Evolutionary conservation across 805 yeast species (phyloP), one percentile per base, ranked within the genome.

Genomic region (Candida oleophila): DNA sequence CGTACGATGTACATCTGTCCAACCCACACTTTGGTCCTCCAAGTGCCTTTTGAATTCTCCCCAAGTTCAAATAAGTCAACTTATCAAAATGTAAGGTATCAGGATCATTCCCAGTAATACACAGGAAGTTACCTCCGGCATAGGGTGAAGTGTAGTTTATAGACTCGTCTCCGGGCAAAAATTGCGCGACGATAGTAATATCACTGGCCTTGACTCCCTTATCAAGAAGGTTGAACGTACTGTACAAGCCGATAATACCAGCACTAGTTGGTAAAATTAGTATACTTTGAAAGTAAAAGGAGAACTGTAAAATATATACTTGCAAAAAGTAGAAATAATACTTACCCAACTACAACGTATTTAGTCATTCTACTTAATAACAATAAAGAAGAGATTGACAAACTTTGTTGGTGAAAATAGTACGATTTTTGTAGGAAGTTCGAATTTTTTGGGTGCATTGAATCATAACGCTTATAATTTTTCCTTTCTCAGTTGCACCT

Each of bases 81-180:
- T 74, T 74, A 57, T 85, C 91, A 54, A 69, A 81, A 3, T 58
- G 59, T 43, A 83, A 55, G 0, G 68, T 62, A 3, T 54, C 55
- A 1, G 56, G 52, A 39, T 82, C 87, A 49, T 76, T 73, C 2
- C 83, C 86, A 0, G 87, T 76, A 41, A 85, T 83, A 39, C 70
- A 52, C 16, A 66, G 62, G 50, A 73, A 61, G 61, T 64, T 55
- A 5, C 69, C 69, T 4, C 74, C 76, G 0, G 96, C 96, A 78
- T 85, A 85, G 0, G 96, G 96, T 0, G 91, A 85, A 1, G 96
- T 82, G 62, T 84, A 88, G 42, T 78, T 71, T 47, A 79, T 78
- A 3, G 89, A 81, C 52, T 81, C 85, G 57, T 88, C 96, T 3
- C 95, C 96, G 2, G 96, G 95, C 34, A 83, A 62, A 54, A 75